Base-by-base conservation (phyloP, 1,284 basidiomycete species). In the Stygiomarasmius scandens region DNA sequence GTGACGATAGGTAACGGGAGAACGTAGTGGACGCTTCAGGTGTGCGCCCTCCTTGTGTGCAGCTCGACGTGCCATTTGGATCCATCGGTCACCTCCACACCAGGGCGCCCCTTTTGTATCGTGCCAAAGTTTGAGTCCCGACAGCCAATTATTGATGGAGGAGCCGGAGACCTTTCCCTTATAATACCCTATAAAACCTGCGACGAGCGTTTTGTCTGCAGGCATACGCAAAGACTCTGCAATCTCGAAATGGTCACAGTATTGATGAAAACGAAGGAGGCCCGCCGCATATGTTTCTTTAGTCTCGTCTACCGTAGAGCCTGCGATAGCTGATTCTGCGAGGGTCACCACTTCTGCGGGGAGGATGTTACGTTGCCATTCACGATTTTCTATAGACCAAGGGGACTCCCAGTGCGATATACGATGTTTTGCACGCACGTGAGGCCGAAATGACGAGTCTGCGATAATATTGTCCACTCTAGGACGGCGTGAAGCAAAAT, bases 241-340 rank as follows among this genome's bases (percentile, higher is more conserved):
- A n/a, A 68, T 62, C 0, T 57, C n/a, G 11, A 46, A 19, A 0
- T n/a, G 8, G 48, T 71, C 63, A 43, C 67, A 69, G 49, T 63
- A 71, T 54, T 69, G 63, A 2, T 59, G 61, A 48, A 68, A 69
- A 2, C 61, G 56, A 1, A 68, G 56, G 1, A 66, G 56, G 14
- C 67, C 65, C 0, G 67, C 58, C 2, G 56, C 60, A 38, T 70
- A 69, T 1, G 49, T 61, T 24, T 54, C 38, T 10, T 56, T 46
- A 2, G 64, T 62, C 1, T 9, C 14, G 14, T 56, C 34, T 3
- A 43, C 14, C 10, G 34, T 19, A 16, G 38, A 41, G 19, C 2
- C 29, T 24, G 16, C n/a, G 12, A n/a, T 25, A 47, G 36, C 44
- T 22, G 22, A 46, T 2, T 20, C 44, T 1, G 20, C 19, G 23